Base-by-base conservation (phyloP, 2,329 filamentous ascomycete genomes). In the Pseudocercospora macadamiae region DNA sequence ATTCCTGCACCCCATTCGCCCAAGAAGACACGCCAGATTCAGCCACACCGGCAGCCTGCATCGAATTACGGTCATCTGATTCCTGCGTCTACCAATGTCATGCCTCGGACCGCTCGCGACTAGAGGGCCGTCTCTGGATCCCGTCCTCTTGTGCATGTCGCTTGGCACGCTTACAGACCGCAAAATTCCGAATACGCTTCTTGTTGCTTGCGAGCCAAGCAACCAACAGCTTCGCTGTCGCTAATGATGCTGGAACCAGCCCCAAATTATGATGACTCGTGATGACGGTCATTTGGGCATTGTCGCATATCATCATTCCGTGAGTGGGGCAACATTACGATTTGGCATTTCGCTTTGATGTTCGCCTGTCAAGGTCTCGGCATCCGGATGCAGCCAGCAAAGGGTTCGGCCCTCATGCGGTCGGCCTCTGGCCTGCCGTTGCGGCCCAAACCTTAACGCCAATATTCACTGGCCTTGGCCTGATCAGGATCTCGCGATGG, bases 81-180 rank as follows among this genome's bases (percentile, higher is more conserved):
- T 51, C 37, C 25, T 21, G 48, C 56, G 16, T 56, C 58, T 30
- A 54, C 74, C 68, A 70, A 71, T 71, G 60, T 61, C 61, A 59
- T 63, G 54, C 55, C 57, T 45, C 53, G 51, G 54, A 57, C 42
- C 48, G 56, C 51, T 54, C 6, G 25, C 48, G 21, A 49, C 51
- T 49, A 54, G 30, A 44, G 44, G 49, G 32, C 49, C 32, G 36
- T 65, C 59, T 63, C 52, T 63, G 58, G 59, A 58, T 51, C 44
- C 42, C 49, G 28, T 53, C 47, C 10, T 53, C 54, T 37, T 21
- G 51, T 55, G 45, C 58, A 61, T 54, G 52, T 54, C 57, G 57
- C 61, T 62, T 62, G 63, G 61, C 61, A 61, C 61, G 59, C 61
- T 61, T 62, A 53, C 51, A 49, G 45, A 55, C 37, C 42, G 37